Conservation (phyloP, 805 yeast genomes). For the Spathaspora hagerdaliae region DNA sequence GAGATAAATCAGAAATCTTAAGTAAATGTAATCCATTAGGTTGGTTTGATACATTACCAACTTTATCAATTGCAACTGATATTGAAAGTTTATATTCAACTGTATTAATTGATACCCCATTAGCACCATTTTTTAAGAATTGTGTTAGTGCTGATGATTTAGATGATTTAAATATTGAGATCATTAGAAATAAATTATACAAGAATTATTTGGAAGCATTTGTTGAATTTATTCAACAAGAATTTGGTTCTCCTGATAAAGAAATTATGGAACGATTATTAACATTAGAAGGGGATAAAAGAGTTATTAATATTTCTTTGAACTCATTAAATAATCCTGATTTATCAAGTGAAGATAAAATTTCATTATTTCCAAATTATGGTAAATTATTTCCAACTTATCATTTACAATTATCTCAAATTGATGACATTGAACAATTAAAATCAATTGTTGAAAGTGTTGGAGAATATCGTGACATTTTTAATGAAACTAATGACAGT, state of each 20-base stretch:
- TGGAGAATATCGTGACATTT: slow-evolving; percentile 62
- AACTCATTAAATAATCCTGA: slow-evolving; percentile 82
- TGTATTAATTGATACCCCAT: slow-evolving; percentile 92
- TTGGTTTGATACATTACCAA: slow-evolving; percentile 97
- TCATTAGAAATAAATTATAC: slow-evolving; percentile 86
- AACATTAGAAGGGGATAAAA: slow-evolving; percentile 90
- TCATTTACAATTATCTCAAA: slow-evolving; percentile 61
- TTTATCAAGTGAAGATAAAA: slow-evolving; percentile 67
- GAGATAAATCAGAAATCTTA: slow-evolving; percentile 85
- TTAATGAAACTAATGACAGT: slow-evolving; percentile 33
- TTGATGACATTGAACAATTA: slow-evolving; percentile 85
- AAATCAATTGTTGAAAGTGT: slow-evolving; percentile 59
- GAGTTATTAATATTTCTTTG: slow-evolving; percentile 86
- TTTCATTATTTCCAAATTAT: slow-evolving; percentile 68
- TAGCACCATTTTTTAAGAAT: slow-evolving; percentile 93
- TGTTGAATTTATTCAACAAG: slow-evolving; percentile 53
- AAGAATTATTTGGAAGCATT: slow-evolving; percentile 92
- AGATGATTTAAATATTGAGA: slow-evolving; percentile 93
- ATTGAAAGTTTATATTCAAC: slow-evolving; percentile 89
- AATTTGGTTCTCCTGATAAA: slow-evolving; percentile 69
- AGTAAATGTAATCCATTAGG: slow-evolving; percentile 95
- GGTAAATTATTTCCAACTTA: slow-evolving; percentile 77
- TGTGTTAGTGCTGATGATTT: slow-evolving; percentile 84
- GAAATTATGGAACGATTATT: slow-evolving; percentile 78
- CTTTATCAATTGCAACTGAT: slow-evolving; percentile 91